Evolutionary conservation across 208 protist species (phyloP), one percentile per base, ranked within the genome.

Genomic region (Trypanosoma scelopori): DNA sequence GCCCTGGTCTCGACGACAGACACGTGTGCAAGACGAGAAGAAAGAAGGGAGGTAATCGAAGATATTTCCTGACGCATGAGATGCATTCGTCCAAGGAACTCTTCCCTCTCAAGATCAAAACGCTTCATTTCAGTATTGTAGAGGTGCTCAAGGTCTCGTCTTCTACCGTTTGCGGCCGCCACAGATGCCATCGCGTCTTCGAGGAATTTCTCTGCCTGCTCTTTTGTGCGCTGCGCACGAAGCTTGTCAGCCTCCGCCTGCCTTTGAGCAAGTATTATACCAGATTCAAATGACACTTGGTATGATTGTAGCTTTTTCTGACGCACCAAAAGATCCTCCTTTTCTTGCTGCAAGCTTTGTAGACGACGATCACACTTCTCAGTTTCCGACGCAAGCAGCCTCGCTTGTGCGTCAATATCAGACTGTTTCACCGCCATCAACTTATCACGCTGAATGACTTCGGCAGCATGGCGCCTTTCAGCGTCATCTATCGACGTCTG

Each of bases 201-300:
- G 47, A 67, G 59, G 45, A 60, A 47, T 53, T 64, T 35, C n/a
- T 74, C 52, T 18, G 62, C 43, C 9, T 67, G 25, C 48, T 69
- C 62, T 2, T 58, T 43, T 30, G 53, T 25, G 9, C n/a, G 25
- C 42, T 68, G 56, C 27, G 50, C 57, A 25, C 65, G 65, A 43
- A 72, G 58, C 50, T 46, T 55, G 37, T 77, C 71, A 0, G 52
- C 39, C 37, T 69, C 55, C 37, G 45, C 55, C 42, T 73, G 67
- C 25, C 65, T 70, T 41, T 69, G 56, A 15, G 62, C 66, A 18
- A 35, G 20, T 42, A 63, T 41, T 32, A 69, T 52, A 28, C 57
- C 63, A 41, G 60, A 47, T 48, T 79, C 74, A 60, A 74, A 42
- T 20, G 60, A 71, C 9, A 61, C 18, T 43, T 74, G 47, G 32